phyloP scores from a whole-genome alignment of 352 stramenopile species.

The Globisporangium rhizosaccharum region DNA sequence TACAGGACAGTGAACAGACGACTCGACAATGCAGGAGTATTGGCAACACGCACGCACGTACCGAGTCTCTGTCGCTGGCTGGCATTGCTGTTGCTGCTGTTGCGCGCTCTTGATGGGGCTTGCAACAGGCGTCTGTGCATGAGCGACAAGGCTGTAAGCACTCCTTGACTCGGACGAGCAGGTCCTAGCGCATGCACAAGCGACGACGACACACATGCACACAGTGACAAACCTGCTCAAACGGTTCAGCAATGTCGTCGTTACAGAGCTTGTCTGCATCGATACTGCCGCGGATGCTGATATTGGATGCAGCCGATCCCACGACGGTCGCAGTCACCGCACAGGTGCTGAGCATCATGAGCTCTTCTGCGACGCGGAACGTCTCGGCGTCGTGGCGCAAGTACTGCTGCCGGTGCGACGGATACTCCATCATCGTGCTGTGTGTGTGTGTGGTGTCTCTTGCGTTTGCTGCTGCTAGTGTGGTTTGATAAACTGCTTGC shows the following conservation, averaged over 20 bases:
- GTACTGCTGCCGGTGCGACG: slow-evolving; percentile 9
- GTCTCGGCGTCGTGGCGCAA: slow-evolving; percentile 56
- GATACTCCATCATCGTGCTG: slow-evolving; percentile 23
- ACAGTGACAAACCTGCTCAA: background rate
- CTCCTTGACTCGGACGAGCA: too few species aligned
- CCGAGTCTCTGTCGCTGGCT: background rate
- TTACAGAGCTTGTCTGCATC: slow-evolving; percentile 1
- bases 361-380: slow-evolving; percentile 69
- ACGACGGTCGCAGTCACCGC: slow-evolving; percentile 5
- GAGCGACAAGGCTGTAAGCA: too few species aligned
- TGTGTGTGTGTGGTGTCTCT: background rate
- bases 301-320: background rate
- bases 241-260: background rate
- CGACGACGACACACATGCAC: background rate
- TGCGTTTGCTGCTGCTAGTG: background rate
- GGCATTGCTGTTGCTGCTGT: background rate
- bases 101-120: slow-evolving; percentile 6
- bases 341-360: slow-evolving; percentile 65
- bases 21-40: background rate
- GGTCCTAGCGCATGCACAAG: background rate
- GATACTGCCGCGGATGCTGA: background rate
- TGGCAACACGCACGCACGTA: background rate
- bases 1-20: background rate
- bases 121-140: background rate
- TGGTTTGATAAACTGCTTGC: too few species aligned